Evolutionary conservation across 148 eudicot species (phyloP).

Genomic region (Arbutus unedo): DNA sequence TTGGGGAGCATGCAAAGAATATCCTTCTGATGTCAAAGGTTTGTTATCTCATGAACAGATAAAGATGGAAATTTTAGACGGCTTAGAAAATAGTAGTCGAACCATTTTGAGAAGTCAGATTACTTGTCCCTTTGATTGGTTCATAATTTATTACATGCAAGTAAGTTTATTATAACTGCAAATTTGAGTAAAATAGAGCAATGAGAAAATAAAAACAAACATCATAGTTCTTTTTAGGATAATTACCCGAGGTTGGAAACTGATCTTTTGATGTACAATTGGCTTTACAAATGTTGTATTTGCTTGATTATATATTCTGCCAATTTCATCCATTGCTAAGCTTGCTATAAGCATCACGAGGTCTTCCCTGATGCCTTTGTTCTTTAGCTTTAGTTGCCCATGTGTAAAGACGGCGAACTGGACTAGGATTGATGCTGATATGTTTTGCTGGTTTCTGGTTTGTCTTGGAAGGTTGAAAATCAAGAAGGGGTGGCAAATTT

Average conservation of each 20-base stretch:
- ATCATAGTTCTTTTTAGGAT: neutral
- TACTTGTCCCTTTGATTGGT: neutral
- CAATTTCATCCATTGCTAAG: neutral
- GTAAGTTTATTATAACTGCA: neutral
- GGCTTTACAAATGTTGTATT: neutral
- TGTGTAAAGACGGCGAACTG: neutral
- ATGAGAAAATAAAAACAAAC: neutral
- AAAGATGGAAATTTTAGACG: neutral
- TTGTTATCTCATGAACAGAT: constrained; percentile 5
- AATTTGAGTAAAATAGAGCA: neutral
- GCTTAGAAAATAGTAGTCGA: neutral
- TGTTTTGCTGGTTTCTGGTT: neutral
- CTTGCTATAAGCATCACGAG: neutral
- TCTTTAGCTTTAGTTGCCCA: neutral
- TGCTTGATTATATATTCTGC: neutral
- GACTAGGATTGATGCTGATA: neutral
- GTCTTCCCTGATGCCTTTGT: neutral
- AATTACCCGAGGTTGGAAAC: neutral
- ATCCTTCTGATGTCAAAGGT: constrained; percentile 60
- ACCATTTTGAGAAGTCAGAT: neutral
- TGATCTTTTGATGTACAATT: neutral
- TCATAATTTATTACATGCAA: neutral
- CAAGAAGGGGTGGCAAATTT: constrained; percentile 60
- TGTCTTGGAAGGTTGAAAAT: constrained; percentile 39
- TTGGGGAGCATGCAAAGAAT: constrained; percentile 39